These are phyloP conservation scores for Chrysanthemum lavandulifolium DNA, from an alignment of 129 eudicot species.

Conservation along the genomic window DNA sequence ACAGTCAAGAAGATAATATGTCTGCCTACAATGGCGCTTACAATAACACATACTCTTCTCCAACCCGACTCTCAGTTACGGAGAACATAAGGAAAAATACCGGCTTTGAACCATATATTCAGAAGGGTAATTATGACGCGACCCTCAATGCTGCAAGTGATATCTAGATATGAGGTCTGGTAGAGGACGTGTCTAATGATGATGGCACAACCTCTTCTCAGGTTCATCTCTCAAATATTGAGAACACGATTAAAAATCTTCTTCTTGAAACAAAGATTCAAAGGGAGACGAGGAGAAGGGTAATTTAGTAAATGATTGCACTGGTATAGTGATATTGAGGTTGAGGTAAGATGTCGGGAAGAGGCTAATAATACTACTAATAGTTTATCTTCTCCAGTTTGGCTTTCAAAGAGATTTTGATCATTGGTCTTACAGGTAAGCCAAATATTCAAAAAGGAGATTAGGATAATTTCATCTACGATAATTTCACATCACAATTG, in stretches of 20 bases:
- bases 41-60: neutral
- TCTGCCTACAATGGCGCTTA: too few species aligned
- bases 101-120: neutral
- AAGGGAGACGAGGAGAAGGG: too few species aligned
- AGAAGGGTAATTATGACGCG: constrained; percentile 11
- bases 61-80: neutral
- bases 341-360: too few species aligned
- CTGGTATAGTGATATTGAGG: too few species aligned
- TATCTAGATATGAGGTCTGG: constrained; percentile 21
- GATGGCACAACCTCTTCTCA: constrained; percentile 7
- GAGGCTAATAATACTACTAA: too few species aligned
- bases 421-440: neutral
- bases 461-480: neutral
- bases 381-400: too few species aligned
- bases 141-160: neutral
- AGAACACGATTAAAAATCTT: too few species aligned
- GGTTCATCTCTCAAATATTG: too few species aligned
- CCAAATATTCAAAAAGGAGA: neutral
- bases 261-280: too few species aligned
- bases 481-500: too few species aligned
- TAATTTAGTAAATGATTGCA: too few species aligned
- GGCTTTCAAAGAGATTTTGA: neutral
- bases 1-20: too few species aligned
- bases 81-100: neutral
- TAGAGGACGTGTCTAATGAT: constrained; percentile 15